Conservation (phyloP, 768 basidiomycete genomes). For the Piloderma croceum region DNA sequence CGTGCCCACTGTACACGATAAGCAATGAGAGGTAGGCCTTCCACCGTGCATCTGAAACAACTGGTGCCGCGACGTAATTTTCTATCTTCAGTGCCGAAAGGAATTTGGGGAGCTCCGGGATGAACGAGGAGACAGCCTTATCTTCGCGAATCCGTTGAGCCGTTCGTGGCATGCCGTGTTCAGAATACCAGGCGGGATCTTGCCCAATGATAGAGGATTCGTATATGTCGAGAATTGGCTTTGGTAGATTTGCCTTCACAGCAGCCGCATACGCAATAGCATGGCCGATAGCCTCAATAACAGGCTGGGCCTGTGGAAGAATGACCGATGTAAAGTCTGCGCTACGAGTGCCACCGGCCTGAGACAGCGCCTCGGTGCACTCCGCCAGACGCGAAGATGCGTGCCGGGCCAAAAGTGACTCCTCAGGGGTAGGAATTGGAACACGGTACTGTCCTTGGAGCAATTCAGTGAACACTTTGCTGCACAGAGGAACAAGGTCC, state of each 20-base stretch:
- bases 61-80: conserved; percentile 47
- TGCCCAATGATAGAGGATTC: conserved; percentile 46
- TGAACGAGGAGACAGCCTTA: conserved; percentile 36
- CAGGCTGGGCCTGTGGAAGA: conserved; percentile 48
- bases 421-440: conserved; percentile 39
- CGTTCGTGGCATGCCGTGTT: conserved; percentile 44
- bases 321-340: conserved; percentile 46
- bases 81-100: conserved; percentile 42
- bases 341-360: conserved; percentile 43
- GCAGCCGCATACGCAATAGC: conserved; percentile 56
- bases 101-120: conserved; percentile 37
- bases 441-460: conserved; percentile 49
- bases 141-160: conserved; percentile 45
- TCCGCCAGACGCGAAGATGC: conserved; percentile 41
- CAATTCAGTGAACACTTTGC: conserved; percentile 54
- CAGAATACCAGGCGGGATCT: conserved; percentile 57
- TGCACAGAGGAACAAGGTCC: conserved; percentile 46
- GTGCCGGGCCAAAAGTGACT: conserved; percentile 52
- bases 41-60: conserved; percentile 47
- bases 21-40: conserved; percentile 38
- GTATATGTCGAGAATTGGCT: conserved; percentile 50
- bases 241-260: conserved; percentile 36
- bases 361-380: conserved; percentile 34
- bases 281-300: conserved; percentile 60
- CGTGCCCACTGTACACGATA: conserved; percentile 39